Evolutionary conservation across 2,329 filamentous ascomycete genomes (phyloP).

Genomic region (Cladophialophora carrionii): DNA sequence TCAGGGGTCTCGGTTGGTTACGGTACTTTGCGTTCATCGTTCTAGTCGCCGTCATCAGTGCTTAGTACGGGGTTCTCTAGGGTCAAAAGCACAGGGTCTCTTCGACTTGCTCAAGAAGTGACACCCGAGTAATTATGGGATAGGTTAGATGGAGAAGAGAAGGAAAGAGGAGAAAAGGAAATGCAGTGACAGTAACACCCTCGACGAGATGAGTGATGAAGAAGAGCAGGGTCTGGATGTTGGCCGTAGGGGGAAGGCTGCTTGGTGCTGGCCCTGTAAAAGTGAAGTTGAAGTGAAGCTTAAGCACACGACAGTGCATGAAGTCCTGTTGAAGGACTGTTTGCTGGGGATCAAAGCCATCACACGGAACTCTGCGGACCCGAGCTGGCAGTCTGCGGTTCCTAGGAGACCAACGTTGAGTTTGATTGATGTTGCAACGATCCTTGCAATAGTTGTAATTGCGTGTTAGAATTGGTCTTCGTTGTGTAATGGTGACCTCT

Average conservation of each 20-base stretch:
- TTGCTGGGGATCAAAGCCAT: neutral
- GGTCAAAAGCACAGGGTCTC: neutral
- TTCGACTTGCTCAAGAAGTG: neutral
- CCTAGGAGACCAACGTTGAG: neutral
- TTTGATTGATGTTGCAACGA: neutral
- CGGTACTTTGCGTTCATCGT: slow-evolving; percentile 4
- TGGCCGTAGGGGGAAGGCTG: neutral
- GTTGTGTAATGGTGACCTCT: neutral
- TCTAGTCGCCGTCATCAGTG: neutral
- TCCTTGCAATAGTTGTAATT: neutral
- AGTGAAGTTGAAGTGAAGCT: neutral
- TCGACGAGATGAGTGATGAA: neutral
- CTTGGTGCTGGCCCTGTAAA: neutral
- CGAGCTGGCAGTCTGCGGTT: neutral
- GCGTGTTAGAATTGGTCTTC: neutral
- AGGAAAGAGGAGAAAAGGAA: too few species aligned
- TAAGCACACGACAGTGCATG: neutral
- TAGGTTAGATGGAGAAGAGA: neutral
- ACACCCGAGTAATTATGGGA: neutral
- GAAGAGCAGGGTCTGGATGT: neutral
- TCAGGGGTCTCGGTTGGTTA: neutral
- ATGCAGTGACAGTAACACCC: too few species aligned
- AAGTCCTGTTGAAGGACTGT: neutral
- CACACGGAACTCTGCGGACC: neutral
- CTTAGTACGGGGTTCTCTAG: neutral